Evolutionary conservation across 2,329 filamentous ascomycete species (phyloP), one percentile per base, ranked within the genome.

Genomic region (Exophiala lecanii-corni): DNA sequence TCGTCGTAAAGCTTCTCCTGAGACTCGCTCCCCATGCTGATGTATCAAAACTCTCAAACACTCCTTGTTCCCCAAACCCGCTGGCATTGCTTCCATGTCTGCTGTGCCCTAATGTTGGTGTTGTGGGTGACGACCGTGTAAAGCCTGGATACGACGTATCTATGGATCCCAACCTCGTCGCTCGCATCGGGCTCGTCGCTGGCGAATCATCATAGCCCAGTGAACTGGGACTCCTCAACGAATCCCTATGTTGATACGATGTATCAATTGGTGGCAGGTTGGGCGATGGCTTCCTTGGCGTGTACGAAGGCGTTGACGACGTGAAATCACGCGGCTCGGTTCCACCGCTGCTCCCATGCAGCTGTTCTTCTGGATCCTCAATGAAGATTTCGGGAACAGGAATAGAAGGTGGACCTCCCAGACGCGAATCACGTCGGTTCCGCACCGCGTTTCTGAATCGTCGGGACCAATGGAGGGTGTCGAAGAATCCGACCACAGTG

Each of bases 1-100:
- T 73, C 57, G 72, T 76, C 40, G 89, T 95, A 55, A 92, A 88
- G 67, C 88, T 94, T 50, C 88, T 77, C 51, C 89, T 76, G 53
- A 96, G 89, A 70, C 86, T 94, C 67, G 94, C 87, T 39, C 91
- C 86, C 91, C 91, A 97, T 12, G 86, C 83, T 13, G 87, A 92
- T 58, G 91, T 86, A 58, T 92, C 87, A 41, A 97, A 75, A 60
- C 92, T 85, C 54, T 89, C 81, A 62, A 89, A 79, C 54, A 94
- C 85, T 57, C 89, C 84, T 36, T 82, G 78, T 37, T 83, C 81
- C 58, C 35, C 40, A n/a, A 46, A 15, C 13, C 41, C 47, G 35
- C 80, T 87, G 44, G 89, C 82, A 4, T 75, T 73, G 62, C 84
- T 89, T 41, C 76, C 79, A 17, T 81, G 76, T 32, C 82, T 70